These are phyloP conservation scores for Alectoria sarmentosa DNA, from an alignment of 495 filamentous ascomycete species.

Conservation along the genomic window DNA sequence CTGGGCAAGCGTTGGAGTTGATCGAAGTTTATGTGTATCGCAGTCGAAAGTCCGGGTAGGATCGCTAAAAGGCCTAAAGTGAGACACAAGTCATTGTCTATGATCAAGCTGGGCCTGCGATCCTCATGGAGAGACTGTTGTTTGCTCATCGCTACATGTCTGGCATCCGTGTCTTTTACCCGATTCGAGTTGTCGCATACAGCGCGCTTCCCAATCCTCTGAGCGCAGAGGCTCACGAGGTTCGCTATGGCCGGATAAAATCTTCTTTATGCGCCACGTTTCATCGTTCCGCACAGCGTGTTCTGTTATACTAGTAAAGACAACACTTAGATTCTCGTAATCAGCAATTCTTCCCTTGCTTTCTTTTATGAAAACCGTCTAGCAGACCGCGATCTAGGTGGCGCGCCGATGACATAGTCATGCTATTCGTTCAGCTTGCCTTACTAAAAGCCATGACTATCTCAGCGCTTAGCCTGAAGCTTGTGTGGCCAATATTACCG, in stretches of 20 bases:
- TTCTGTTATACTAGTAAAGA: background rate
- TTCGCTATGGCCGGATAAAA: background rate
- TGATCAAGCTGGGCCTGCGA: background rate
- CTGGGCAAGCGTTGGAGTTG: conserved; percentile 40
- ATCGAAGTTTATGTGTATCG: conserved; percentile 55
- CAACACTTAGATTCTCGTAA: background rate
- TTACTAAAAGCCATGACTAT: background rate
- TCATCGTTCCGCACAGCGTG: background rate
- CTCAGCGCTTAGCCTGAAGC: background rate
- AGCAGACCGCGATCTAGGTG: background rate
- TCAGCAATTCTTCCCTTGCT: background rate
- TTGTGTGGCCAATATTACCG: background rate
- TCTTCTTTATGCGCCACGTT: background rate
- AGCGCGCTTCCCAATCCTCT: background rate
- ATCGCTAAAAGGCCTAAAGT: background rate
- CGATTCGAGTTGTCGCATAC: background rate
- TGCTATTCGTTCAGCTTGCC: background rate
- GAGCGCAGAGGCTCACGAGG: too few relatives aligned
- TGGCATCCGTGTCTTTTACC: background rate
- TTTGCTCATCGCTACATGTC: background rate
- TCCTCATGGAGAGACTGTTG: background rate
- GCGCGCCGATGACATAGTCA: background rate
- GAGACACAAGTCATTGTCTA: background rate
- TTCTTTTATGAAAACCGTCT: background rate
- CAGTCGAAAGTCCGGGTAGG: background rate